Evolutionary conservation across 169 alveolate species (phyloP), one percentile per base, ranked within the genome.

Genomic region (Plasmodium gonderi): DNA sequence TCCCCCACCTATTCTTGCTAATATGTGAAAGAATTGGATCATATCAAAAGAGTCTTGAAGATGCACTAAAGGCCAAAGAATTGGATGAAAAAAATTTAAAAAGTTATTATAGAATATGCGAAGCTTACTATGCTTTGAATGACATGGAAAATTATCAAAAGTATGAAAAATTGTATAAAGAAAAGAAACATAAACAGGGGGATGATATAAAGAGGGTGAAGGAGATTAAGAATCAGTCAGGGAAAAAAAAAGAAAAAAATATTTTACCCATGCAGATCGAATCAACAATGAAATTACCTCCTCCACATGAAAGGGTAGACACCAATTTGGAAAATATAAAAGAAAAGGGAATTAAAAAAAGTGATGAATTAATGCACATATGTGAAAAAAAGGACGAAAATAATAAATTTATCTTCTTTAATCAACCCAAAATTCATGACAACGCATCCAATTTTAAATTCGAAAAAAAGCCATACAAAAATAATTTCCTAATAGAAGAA

Each of bases 41-140:
- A 6, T 82, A 38, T 60, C 83, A 82, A 9, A 42, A 82, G 51
- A 82, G 92, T 14, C 65, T 82, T 14, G 75, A 82, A 17, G 92
- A 82, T 23, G 92, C 92, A 11, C 54, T 82, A 44, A 82, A 38
- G 23, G 92, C 92, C 38, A 68, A 72, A 12, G 75, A 82, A 12
- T 26, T 82, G 14, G 92, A 82, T 42, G 75, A 45, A 69, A 38
- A 82, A n/a, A 82, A 82, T 36, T 60, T 82, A 36, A 82, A 82
- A 47, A 82, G 92, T 44, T 82, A 82, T 29, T 82, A 82, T 12
- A 47, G 92, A 33, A 82, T 82, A 47, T 82, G 92, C 38, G 92
- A 82, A 82, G 77, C 82, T 2, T 82, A 82, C 64, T 60, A 49
- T 12, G 80, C 92, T 1, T 36, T 82, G 17, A 69, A 82, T n/a